phyloP scores from a whole-genome alignment of 1,284 basidiomycete species.

The Leccinum colubrinum region DNA sequence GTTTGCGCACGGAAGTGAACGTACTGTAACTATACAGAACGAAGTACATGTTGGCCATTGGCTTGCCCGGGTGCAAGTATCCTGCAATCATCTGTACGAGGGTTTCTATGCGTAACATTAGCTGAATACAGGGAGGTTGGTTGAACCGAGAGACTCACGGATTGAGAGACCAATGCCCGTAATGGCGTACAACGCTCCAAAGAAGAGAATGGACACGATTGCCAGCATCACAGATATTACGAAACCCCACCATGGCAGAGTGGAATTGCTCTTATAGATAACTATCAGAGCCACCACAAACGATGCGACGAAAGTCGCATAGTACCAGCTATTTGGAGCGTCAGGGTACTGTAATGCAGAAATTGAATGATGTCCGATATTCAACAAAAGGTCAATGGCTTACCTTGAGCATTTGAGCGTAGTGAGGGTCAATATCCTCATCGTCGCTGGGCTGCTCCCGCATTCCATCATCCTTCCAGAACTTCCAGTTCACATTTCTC shows the following conservation, averaged over 20 bases:
- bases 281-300: slow-evolving; percentile 42
- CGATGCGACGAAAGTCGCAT: slow-evolving; percentile 36
- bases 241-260: slow-evolving; percentile 50
- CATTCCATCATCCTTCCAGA: slow-evolving; percentile 45
- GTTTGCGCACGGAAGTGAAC: not conserved
- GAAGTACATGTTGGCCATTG: slow-evolving; percentile 59
- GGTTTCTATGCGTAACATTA: slow-evolving; percentile 13
- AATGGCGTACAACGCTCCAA: slow-evolving; percentile 49
- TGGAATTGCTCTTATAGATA: slow-evolving; percentile 49
- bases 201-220: slow-evolving; percentile 45
- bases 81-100: slow-evolving; percentile 60
- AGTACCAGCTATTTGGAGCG: slow-evolving; percentile 48
- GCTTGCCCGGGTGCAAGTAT: slow-evolving; percentile 59
- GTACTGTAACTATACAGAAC: slow-evolving; percentile 52
- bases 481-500: slow-evolving; percentile 38
- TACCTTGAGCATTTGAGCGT: slow-evolving; percentile 54
- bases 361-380: not conserved
- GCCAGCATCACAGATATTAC: slow-evolving; percentile 41
- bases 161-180: slow-evolving; percentile 50
- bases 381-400: not conserved
- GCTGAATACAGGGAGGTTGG: not conserved
- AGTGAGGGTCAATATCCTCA: slow-evolving; percentile 48
- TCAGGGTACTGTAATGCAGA: slow-evolving; percentile 40
- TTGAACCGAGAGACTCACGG: slow-evolving; percentile 32
- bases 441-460: slow-evolving; percentile 27